Evolutionary conservation across 805 yeast genomes (phyloP).

Genomic region (Saturnispora bothae): DNA sequence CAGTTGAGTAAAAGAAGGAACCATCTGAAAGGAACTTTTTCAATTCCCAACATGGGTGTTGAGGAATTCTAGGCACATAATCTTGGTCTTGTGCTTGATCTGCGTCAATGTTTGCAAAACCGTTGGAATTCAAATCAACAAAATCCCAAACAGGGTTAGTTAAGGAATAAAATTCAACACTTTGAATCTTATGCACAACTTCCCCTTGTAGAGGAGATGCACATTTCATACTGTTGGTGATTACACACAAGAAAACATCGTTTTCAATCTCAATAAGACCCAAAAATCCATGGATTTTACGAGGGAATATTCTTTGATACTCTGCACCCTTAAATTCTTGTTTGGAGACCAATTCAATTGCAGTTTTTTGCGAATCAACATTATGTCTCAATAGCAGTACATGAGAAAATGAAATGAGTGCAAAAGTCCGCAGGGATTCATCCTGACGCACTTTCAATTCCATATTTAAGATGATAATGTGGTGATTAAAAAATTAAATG

Average conservation of each 20-base stretch:
- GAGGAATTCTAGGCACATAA: constrained; percentile 26
- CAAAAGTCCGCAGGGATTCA: constrained; percentile 29
- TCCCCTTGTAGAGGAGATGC: constrained; percentile 79
- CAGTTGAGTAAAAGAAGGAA: constrained; percentile 83
- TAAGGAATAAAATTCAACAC: constrained; percentile 81
- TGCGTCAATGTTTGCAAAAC: constrained; percentile 44
- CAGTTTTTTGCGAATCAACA: constrained; percentile 29
- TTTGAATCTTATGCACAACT: constrained; percentile 64
- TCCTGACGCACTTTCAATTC: constrained; percentile 21
- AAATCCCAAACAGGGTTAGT: constrained; percentile 72
- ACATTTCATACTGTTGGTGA: constrained; percentile 65
- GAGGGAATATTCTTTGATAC: constrained; percentile 33
- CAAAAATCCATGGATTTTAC: constrained; percentile 54
- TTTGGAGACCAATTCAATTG: constrained; percentile 38
- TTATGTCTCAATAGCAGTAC: constrained; percentile 38
- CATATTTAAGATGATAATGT: not conserved
- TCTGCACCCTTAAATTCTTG: constrained; percentile 27
- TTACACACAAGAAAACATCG: constrained; percentile 65
- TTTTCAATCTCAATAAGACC: constrained; percentile 67
- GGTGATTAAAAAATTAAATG: not conserved
- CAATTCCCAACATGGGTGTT: constrained; percentile 78
- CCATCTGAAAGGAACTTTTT: constrained; percentile 75
- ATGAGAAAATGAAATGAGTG: constrained; percentile 32
- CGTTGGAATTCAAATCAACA: constrained; percentile 55
- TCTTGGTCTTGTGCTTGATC: constrained; percentile 26